Base-by-base conservation (phyloP, 1,284 basidiomycete species). In the Golubevia pallescens region DNA sequence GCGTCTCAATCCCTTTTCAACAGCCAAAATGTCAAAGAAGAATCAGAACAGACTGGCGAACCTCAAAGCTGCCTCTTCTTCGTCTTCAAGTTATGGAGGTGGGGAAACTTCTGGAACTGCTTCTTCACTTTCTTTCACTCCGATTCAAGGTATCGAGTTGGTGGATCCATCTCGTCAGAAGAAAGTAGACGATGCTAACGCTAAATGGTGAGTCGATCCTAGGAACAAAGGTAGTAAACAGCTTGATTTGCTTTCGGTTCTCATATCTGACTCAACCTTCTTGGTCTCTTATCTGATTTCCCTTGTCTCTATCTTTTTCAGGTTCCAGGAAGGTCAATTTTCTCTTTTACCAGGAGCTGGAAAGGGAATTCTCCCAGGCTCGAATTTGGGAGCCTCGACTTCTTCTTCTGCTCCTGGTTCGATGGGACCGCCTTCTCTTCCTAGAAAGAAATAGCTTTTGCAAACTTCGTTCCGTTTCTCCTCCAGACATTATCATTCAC, bases 121-220 rank as follows among this genome's bases (percentile, higher is more conserved):
- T 1, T 97, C 95, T 0, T 95, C 93, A 23, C 87, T 99, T 66
- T 92, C 92, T 7, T 96, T 99, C 68, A 99, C 96, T 3, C 96
- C 96, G 7, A 93, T 95, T 4, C 96, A 98, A 90, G 96, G 93
- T 91, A 81, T 87, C 66, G 87, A 87, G 65, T 71, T 87, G 57
- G 83, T 86, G 20, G 86, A 87, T 66, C 87, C 87, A 32, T 83
- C 72, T 55, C 76, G 67, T 55, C 75, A 69, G 57, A 78, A 73
- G 57, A 78, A 72, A 63, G 79, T 78, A 20, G 71, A 80, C 19
- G 83, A 82, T 16, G 85, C 86, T 14, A 86, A 87, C 61, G 81
- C 77, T 1, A 86, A 86, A 61, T 87, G 87, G 87, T 87, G 77
- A 58, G 73, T 66, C 20, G 74, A 86, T n/a, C n/a, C n/a, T n/a